Conservation (phyloP, 2,329 filamentous ascomycete genomes). For the Beauveria caledonica region DNA sequence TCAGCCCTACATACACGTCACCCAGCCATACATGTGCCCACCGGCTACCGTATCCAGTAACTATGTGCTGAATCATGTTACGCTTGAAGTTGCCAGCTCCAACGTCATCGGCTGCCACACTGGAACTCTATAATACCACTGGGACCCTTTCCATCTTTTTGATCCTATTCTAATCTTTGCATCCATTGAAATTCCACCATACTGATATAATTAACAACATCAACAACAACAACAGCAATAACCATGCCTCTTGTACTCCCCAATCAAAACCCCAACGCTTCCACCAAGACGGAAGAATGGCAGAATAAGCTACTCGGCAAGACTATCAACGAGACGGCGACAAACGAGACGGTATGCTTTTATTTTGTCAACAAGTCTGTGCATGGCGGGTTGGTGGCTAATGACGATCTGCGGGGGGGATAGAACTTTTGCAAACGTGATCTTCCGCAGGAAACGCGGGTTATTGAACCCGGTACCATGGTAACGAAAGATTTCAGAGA, state of each 20-base stretch:
- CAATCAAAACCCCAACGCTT: conserved; percentile 41
- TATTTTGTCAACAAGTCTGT: no score
- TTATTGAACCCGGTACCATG: conserved; percentile 49
- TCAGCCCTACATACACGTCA: neutral
- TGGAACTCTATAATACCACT: no score
- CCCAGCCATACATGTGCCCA: neutral
- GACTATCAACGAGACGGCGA: conserved; percentile 43
- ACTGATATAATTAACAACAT: neutral
- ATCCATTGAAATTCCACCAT: neutral
- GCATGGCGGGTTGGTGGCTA: neutral
- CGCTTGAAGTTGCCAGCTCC: neutral
- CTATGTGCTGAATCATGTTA: neutral
- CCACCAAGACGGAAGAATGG: conserved; percentile 48
- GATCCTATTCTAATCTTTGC: neutral
- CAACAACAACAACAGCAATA: conserved; percentile 7
- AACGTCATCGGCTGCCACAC: conserved; percentile 3
- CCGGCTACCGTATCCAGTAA: conserved; percentile 9
- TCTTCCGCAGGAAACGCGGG: conserved; percentile 46
- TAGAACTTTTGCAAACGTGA: conserved; percentile 54
- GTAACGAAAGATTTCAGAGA: conserved; percentile 49
- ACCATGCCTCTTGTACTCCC: conserved; percentile 60
- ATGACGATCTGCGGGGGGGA: neutral
- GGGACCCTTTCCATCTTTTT: neutral
- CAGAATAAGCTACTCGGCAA: conserved; percentile 55
- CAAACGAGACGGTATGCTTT: conserved; percentile 43